Percentiles rank a stretch among this genome's conserved stretches.
phyloP scores from a whole-genome alignment of 495 filamentous ascomycete genomes.

The Glarea lozoyensis region DNA sequence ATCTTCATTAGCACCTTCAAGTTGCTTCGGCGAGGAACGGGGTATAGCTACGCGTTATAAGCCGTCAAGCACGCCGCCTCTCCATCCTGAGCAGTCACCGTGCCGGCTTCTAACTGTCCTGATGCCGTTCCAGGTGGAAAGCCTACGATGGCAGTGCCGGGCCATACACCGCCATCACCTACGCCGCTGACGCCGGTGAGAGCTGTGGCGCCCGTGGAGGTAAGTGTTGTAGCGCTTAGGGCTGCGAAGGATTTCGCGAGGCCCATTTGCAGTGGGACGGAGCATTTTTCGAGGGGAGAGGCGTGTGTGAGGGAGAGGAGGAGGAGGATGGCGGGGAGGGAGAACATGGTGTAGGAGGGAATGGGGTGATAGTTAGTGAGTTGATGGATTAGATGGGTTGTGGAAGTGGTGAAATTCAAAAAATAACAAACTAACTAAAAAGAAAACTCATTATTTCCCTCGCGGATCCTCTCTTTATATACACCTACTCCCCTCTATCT shows the following conservation, averaged over 20 bases:
- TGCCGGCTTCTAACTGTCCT: neutral
- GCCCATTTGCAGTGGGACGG: constrained; percentile 4
- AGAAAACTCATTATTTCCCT: too few species aligned
- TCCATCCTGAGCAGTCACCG: constrained; percentile 3
- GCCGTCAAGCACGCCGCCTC: constrained; percentile 7
- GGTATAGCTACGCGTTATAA: too few species aligned
- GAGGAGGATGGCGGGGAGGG: too few species aligned
- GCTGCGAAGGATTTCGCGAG: constrained; percentile 4
- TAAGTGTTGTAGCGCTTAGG: constrained; percentile 4
- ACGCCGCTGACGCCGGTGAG: constrained; percentile 12
- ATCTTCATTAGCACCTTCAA: constrained; percentile 8
- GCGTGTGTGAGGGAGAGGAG: too few species aligned
- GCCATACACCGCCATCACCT: constrained; percentile 8
- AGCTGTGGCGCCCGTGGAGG: constrained; percentile 4
- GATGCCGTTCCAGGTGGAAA: constrained; percentile 8
- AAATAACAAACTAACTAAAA: too few species aligned
- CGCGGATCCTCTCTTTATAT: too few species aligned
- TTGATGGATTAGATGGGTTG: too few species aligned
- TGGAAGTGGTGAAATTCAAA: too few species aligned
- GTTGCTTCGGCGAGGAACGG: constrained; percentile 3
- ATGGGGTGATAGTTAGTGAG: too few species aligned
- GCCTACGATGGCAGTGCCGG: constrained; percentile 11
- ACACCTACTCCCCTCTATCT: too few species aligned
- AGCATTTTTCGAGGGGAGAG: constrained; percentile 1
- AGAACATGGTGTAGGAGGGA: too few species aligned